phyloP scores from a whole-genome alignment of 116 monocot species.

The Iris pallida region DNA sequence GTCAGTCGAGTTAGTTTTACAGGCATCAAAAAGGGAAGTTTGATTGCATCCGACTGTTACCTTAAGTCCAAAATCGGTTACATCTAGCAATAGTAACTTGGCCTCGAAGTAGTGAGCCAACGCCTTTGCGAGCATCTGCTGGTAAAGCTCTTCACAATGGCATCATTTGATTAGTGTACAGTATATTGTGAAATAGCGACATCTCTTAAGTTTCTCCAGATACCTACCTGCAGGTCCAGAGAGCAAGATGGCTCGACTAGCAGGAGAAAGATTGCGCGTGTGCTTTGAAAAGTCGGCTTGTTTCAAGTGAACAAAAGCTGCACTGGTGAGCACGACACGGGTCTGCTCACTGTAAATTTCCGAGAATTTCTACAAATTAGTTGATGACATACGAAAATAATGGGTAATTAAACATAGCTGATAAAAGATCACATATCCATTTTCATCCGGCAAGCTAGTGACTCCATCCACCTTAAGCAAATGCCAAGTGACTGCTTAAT shows the following conservation, averaged over 20 bases:
- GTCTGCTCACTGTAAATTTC: slow-evolving; percentile 61
- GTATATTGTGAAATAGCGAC: no score
- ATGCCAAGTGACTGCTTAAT: no score
- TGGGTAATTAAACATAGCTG: no score
- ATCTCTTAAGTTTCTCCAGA: not conserved
- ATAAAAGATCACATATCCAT: no score
- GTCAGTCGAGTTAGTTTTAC: slow-evolving; percentile 7
- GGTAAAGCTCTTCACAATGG: slow-evolving; percentile 54
- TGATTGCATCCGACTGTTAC: slow-evolving; percentile 21
- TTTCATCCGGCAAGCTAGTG: no score
- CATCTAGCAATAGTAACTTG: slow-evolving; percentile 77
- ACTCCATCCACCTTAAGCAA: no score
- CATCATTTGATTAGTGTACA: slow-evolving; percentile 7
- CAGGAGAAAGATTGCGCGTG: slow-evolving; percentile 64
- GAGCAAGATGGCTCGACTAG: slow-evolving; percentile 61
- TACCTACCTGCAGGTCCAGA: slow-evolving; percentile 65
- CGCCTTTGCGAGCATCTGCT: slow-evolving; percentile 72
- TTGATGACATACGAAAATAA: no score
- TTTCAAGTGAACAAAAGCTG: slow-evolving; percentile 67
- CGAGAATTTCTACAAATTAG: no score
- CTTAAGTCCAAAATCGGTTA: slow-evolving; percentile 79
- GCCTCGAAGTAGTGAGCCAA: slow-evolving; percentile 65
- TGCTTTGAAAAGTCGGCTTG: slow-evolving; percentile 53
- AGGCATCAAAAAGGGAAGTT: not conserved
- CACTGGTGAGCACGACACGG: slow-evolving; percentile 51